These are phyloP conservation scores for Escallonia herrerae DNA, from an alignment of 129 eudicot genomes.

Conservation along the genomic window DNA sequence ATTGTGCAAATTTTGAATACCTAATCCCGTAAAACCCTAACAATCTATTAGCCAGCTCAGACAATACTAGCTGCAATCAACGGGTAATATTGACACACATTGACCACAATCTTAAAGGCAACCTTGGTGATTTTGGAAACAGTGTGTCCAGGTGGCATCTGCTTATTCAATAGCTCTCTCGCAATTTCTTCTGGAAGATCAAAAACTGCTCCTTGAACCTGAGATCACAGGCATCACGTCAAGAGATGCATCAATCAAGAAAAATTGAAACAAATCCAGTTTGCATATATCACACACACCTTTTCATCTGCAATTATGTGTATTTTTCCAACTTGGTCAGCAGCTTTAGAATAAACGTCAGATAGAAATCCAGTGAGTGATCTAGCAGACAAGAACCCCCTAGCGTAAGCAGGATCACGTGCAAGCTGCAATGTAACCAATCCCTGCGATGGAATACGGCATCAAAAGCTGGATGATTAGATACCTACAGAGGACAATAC, in stretches of 20 bases:
- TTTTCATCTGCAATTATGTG: slow-evolving; percentile 77
- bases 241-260: background rate
- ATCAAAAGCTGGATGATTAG: background rate
- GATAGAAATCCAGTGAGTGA: slow-evolving; percentile 82
- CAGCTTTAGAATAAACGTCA: slow-evolving; percentile 84
- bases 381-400: slow-evolving; percentile 88
- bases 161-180: slow-evolving; percentile 62
- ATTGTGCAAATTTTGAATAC: too few species aligned
- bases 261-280: background rate
- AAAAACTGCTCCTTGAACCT: slow-evolving; percentile 94
- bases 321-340: slow-evolving; percentile 89
- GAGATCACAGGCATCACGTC: slow-evolving; percentile 7
- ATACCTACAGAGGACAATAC: background rate
- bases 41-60: too few species aligned
- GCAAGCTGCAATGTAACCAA: slow-evolving; percentile 81
- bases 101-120: background rate
- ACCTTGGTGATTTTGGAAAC: slow-evolving; percentile 76
- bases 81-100: background rate
- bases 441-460: slow-evolving; percentile 46
- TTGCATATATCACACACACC: slow-evolving; percentile 24
- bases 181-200: slow-evolving; percentile 98
- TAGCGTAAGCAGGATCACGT: slow-evolving; percentile 44
- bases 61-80: background rate
- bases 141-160: slow-evolving; percentile 82
- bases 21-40: too few species aligned